Percentiles rank a stretch among this genome's conserved stretches.
Conservation (phyloP, 2,329 filamentous ascomycete species). For the Setomelanomma holmii region DNA sequence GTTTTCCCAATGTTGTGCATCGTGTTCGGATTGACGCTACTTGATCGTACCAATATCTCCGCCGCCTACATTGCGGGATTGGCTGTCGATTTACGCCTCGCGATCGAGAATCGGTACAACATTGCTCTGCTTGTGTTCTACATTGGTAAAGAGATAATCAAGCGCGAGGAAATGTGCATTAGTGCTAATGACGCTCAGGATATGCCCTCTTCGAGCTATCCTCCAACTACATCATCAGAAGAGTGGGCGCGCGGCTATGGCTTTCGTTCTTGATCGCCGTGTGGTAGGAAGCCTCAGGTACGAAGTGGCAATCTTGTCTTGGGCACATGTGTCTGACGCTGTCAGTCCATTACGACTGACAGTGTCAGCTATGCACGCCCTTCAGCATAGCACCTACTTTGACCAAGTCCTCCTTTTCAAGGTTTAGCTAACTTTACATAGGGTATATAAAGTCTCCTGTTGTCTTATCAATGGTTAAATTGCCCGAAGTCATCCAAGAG, state of each 20-base stretch:
- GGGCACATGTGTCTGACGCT: too few species aligned
- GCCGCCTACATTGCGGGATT: constrained; percentile 33
- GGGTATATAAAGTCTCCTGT: too few species aligned
- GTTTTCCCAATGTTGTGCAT: constrained; percentile 45
- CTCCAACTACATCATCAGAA: constrained; percentile 39
- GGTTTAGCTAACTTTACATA: too few species aligned
- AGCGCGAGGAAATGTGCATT: too few species aligned
- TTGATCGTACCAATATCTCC: constrained; percentile 33
- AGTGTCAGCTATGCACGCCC: too few species aligned
- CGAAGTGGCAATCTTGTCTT: too few species aligned
- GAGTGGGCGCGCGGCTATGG: constrained; percentile 41
- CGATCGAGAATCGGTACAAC: constrained; percentile 32
- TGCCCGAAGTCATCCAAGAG: too few species aligned
- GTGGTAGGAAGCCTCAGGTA: too few species aligned
- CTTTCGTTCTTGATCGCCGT: constrained; percentile 36
- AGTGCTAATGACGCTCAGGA: constrained; percentile 7
- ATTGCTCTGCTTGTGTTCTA: constrained; percentile 43
- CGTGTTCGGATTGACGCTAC: constrained; percentile 37
- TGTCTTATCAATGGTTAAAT: too few species aligned
- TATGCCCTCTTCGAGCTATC: constrained; percentile 44
- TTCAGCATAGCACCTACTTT: too few species aligned
- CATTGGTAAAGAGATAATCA: constrained; percentile 30
- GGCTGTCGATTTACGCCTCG: constrained; percentile 16
- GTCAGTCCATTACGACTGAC: too few species aligned
- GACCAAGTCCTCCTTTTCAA: too few species aligned